Percentiles rank a stretch among this genome's conserved stretches.
phyloP scores from a whole-genome alignment of 2,329 filamentous ascomycete species.

The Ramularia endophylla region DNA sequence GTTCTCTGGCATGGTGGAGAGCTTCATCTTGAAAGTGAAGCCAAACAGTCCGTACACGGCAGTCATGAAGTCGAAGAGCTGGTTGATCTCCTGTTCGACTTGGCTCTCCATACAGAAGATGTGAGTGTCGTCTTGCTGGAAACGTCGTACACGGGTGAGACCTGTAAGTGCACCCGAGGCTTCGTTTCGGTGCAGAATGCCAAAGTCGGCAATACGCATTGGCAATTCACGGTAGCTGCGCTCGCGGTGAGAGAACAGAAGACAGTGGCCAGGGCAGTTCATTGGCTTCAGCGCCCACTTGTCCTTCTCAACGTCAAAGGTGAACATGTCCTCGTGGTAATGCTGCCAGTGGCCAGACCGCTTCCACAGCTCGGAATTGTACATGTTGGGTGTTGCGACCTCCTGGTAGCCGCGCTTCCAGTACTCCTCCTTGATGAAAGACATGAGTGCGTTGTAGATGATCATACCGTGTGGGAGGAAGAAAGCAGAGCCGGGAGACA shows the following conservation, averaged over 20 bases:
- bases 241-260: conserved; percentile 78
- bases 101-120: conserved; percentile 89
- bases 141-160: conserved; percentile 84
- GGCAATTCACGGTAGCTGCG: conserved; percentile 87
- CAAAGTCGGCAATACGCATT: conserved; percentile 90
- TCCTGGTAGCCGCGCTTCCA: conserved; percentile 91
- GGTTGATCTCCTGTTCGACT: conserved; percentile 68
- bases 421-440: conserved; percentile 80
- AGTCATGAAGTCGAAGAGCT: conserved; percentile 80
- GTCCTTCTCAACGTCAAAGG: conserved; percentile 77
- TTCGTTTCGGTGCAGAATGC: conserved; percentile 91
- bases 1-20: conserved; percentile 86
- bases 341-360: conserved; percentile 90
- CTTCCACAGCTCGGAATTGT: conserved; percentile 89
- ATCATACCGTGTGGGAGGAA: conserved; percentile 73
- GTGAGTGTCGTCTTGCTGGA: conserved; percentile 94
- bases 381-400: conserved; percentile 96
- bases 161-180: conserved; percentile 86
- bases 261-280: conserved; percentile 95
- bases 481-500: conserved; percentile 90
- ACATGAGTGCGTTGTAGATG: conserved; percentile 84
- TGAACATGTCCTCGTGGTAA: conserved; percentile 95
- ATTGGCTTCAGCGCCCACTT: conserved; percentile 87
- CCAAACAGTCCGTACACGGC: conserved; percentile 76
- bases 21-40: conserved; percentile 87